Base-by-base conservation (phyloP, 2,329 filamentous ascomycete genomes). In the Trichoderma sp. region DNA sequence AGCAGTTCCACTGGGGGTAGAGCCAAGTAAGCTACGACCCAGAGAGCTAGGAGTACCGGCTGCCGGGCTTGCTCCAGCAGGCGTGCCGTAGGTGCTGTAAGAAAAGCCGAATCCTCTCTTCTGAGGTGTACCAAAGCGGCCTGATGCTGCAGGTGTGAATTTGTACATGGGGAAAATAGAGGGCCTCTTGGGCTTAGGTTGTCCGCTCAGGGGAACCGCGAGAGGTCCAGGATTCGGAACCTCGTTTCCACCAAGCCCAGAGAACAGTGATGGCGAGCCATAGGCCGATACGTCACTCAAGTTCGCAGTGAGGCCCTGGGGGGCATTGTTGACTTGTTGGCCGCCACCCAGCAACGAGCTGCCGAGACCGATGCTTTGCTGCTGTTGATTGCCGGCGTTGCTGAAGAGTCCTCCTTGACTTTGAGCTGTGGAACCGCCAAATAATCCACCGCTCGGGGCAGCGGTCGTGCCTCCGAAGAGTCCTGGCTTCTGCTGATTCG, bases 31-130 rank as follows among this genome's bases (percentile, higher is more conserved):
- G 76, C 89, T 94, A 76, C 88, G 88, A 29, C 88, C 87, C 63
- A 91, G 81, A 21, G 85, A 85, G 47, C 88, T 89, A 5, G 92
- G 91, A 7, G 92, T 91, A 78, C 90, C 93, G 3, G 84, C 86
- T 76, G 90, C 89, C 5, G 91, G 87, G 27, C 87, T 87, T 73
- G 89, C 92, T 69, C 85, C 90, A 69, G 85, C 90, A 6, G 95
- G 94, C 1, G 92, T 94, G 56, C 93, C 93, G 75, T 97, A 97
- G 2, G 91, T 94, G 72, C 94, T 97, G 81, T 97, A 97, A 2
- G 92, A 94, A 78, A 97, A 97, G 3, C 95, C 95, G 77, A 93
- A 97, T 5, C 93, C 93, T 68, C 91, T 88, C 81, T 93, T 95
- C 74, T 94, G 92, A 0, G 94, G 94, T 0, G 94, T 97, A 35